phyloP scores from a whole-genome alignment of 2,329 filamentous ascomycete genomes.

The Chaetomium sp. region DNA sequence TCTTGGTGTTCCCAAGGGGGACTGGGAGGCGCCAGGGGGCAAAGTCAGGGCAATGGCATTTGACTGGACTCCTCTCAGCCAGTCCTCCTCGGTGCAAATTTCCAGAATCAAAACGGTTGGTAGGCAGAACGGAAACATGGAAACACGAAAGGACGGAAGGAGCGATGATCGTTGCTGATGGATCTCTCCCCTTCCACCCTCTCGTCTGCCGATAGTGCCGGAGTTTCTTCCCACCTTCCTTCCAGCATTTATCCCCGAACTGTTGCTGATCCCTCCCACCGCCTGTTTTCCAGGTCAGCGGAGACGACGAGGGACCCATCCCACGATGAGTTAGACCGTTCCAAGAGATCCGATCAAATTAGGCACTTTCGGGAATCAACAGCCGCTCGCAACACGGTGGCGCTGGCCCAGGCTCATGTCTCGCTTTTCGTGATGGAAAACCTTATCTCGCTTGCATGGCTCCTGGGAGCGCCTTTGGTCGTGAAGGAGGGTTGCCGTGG shows the following conservation, averaged over 20 bases:
- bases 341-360: conserved; percentile 15
- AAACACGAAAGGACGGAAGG: conserved; percentile 5
- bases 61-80: neutral
- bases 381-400: conserved; percentile 13
- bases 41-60: neutral
- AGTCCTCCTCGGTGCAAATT: neutral
- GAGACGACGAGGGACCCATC: neutral
- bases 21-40: neutral
- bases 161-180: conserved; percentile 3
- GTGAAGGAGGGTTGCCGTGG: conserved; percentile 8
- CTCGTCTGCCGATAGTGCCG: neutral
- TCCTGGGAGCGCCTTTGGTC: neutral
- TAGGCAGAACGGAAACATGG: conserved; percentile 11
- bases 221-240: neutral
- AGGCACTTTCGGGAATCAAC: conserved; percentile 17
- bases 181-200: neutral
- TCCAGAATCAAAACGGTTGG: neutral
- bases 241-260: neutral
- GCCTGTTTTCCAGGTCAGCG: neutral
- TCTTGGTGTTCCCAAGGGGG: neutral
- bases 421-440: conserved; percentile 4
- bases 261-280: conserved; percentile 19
- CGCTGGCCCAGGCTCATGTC: neutral
- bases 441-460: conserved; percentile 24
- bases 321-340: conserved; percentile 10